These are phyloP conservation scores for Holtermannia corniformis DNA, from an alignment of 768 basidiomycete genomes.

Conservation along the genomic window DNA sequence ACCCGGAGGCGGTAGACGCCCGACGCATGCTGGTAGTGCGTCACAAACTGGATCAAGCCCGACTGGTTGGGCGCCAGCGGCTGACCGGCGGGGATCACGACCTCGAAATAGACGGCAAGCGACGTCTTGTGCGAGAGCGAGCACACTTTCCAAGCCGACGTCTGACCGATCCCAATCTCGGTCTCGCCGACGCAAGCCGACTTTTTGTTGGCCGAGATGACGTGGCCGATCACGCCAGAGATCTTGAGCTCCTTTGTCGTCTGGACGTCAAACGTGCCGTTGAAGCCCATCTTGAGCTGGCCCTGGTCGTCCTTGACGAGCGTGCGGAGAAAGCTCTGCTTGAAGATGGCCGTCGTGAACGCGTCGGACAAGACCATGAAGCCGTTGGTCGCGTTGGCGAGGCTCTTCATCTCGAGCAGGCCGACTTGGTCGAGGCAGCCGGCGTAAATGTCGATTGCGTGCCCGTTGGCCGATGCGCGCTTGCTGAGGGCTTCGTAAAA, in stretches of 20 bases:
- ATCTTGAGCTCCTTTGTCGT: constrained; percentile 98
- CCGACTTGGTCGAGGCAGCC: constrained; percentile 98
- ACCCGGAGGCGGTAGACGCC: constrained; percentile 92
- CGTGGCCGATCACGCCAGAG: constrained; percentile 94
- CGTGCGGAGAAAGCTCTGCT: constrained; percentile 88
- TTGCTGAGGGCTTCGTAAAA: constrained; percentile 93
- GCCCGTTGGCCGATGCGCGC: constrained; percentile 86
- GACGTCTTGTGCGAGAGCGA: constrained; percentile 77
- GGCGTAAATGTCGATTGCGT: constrained; percentile 88
- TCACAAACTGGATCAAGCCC: constrained; percentile 94
- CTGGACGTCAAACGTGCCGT: constrained; percentile 96
- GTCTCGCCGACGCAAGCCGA: constrained; percentile 95
- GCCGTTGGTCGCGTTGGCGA: constrained; percentile 93
- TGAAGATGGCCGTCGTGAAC: constrained; percentile 96
- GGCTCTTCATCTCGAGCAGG: constrained; percentile 89
- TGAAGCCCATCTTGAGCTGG: constrained; percentile 92
- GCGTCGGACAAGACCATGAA: constrained; percentile 93
- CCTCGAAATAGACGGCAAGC: constrained; percentile 92
- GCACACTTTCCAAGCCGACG: constrained; percentile 97
- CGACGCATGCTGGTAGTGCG: constrained; percentile 94
- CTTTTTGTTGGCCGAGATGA: constrained; percentile 94
- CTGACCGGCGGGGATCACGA: constrained; percentile 93
- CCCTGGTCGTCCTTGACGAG: constrained; percentile 91
- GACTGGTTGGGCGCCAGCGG: constrained; percentile 71
- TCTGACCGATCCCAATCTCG: constrained; percentile 97